Percentiles rank a stretch among this genome's conserved stretches.
phyloP scores from a whole-genome alignment of 257 asterid genomes.

The Solanum sparsipilum region DNA sequence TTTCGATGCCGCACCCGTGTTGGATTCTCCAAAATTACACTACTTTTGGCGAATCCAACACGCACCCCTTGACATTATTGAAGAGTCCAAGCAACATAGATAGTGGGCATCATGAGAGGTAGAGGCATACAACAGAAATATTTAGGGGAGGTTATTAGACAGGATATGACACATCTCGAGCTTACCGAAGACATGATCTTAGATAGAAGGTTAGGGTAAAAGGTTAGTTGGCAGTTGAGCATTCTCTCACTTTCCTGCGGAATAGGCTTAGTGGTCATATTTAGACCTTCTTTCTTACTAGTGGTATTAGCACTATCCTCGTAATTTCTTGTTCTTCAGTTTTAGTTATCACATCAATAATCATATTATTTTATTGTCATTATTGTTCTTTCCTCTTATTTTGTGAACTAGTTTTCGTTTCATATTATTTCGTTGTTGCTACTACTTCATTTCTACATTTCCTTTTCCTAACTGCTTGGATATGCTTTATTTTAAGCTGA shows the following conservation, averaged over 20 bases:
- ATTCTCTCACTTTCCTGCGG: not conserved
- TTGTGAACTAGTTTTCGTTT: not conserved
- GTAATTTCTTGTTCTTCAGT: not conserved
- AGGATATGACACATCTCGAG: not conserved
- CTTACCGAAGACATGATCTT: not conserved
- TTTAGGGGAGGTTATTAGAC: not conserved
- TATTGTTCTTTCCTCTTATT: not conserved
- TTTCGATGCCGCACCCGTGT: no score
- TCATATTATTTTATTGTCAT: not conserved
- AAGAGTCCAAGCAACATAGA: no score
- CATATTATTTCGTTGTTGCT: not conserved
- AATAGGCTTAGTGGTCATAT: not conserved
- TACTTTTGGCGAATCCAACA: no score
- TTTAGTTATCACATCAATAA: not conserved
- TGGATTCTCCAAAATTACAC: no score
- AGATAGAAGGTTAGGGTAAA: not conserved
- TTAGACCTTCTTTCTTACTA: not conserved
- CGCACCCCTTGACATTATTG: no score
- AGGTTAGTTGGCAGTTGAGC: not conserved
- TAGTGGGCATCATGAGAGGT: not conserved
- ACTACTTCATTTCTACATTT: not conserved
- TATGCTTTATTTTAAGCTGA: not conserved
- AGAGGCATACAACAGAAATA: not conserved
- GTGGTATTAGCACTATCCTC: not conserved
- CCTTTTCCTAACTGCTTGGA: not conserved